Evolutionary conservation across 805 yeast species (phyloP), one percentile per base, ranked within the genome.

Genomic region (Metschnikowia baotianmanensis): DNA sequence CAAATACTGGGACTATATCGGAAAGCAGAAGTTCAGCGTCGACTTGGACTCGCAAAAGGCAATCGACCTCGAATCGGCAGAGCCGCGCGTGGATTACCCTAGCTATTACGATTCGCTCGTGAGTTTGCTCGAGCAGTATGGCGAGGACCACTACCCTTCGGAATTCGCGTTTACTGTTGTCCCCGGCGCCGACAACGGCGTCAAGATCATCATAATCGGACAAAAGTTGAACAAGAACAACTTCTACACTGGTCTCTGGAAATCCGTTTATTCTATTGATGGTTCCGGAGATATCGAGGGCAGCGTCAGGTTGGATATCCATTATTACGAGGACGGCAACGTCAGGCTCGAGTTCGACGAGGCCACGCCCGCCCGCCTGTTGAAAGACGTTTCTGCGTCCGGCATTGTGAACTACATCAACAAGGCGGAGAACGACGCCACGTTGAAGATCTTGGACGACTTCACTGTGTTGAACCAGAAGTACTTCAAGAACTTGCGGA

Each of bases 251-350:
- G 98, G 98, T 6, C 77, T 80, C 58, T 89, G 97, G 96, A 76
- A 70, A 38, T 82, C 95, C 1, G 65, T 69, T 45, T 89, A 87
- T 62, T 56, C 64, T 6, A 67, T 76, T 42, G 56, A 59, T 0
- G 46, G 52, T 2, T 19, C 37, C 21, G 58, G 57, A 1, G 39
- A 58, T 6, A 46, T 85, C 12, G 51, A 49, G 3, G 96, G 95
- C 4, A 57, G 59, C 6, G 72, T 87, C 25, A 62, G 60, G 16
- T 74, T 89, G 23, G 90, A 86, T 50, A 83, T 90, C 29, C 99
- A 91, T 62, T 93, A 90, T 62, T 93, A 77, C 59, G 99, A 91
- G 65, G 98, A 91, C 52, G 99, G 99, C 22, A 91, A 91, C 56
- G 98, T 91, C 15, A 75, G 91, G 38, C 76, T 93, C 55, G 80